phyloP scores from a whole-genome alignment of 1,284 basidiomycete species.

The Austropuccinia psidii region DNA sequence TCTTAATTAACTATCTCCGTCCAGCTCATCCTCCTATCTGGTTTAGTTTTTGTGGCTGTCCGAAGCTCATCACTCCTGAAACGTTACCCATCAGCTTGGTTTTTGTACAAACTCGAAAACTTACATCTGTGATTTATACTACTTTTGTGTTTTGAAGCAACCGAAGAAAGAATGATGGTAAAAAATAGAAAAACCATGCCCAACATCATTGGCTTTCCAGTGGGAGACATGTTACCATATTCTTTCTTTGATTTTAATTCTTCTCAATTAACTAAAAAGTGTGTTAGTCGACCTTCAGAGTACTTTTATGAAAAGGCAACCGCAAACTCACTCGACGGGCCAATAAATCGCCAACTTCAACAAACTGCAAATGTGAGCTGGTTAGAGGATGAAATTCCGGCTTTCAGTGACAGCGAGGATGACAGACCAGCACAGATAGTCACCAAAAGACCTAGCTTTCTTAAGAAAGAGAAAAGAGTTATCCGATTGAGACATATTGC shows the following conservation, averaged over 20 bases:
- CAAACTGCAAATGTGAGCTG: not conserved
- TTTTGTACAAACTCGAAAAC: too few relatives aligned
- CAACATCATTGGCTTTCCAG: not conserved
- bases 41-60: too few relatives aligned
- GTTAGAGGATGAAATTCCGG: slow-evolving; percentile 2
- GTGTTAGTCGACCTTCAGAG: slow-evolving; percentile 7
- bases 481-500: not conserved
- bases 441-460: not conserved
- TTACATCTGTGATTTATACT: too few relatives aligned
- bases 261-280: too few relatives aligned
- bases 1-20: too few relatives aligned
- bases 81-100: too few relatives aligned
- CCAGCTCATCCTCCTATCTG: too few relatives aligned
- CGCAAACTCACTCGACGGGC: not conserved
- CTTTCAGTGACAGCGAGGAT: slow-evolving; percentile 33
- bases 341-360: not conserved
- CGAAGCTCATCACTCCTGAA: too few relatives aligned
- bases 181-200: too few relatives aligned
- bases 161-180: too few relatives aligned
- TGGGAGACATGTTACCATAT: not conserved
- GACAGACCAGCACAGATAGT: not conserved
- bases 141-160: too few relatives aligned
- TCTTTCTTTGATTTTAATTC: not conserved
- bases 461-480: slow-evolving; percentile 4
- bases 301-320: slow-evolving; percentile 31